Base-by-base conservation (phyloP, 106 monocot genomes). In the Acorus calamus region DNA sequence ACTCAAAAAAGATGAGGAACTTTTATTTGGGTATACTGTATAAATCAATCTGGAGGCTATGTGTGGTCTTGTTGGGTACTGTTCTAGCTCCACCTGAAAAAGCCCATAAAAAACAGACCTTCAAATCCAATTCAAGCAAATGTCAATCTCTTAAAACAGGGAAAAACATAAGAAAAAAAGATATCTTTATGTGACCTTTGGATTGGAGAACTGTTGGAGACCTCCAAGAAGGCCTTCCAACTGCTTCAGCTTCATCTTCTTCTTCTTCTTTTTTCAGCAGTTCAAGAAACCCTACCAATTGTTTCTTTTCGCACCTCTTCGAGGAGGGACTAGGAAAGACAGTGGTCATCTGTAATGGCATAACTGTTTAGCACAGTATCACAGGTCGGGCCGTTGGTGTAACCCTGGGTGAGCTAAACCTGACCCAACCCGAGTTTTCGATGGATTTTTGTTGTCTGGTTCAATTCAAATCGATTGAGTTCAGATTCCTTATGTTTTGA, bases 11-110 rank as follows among this genome's bases (percentile, higher is more conserved):
- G 28, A 28, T 28, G 28, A 28, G 28, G 28, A 28, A 28, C 28
- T 28, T 28, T 28, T 28, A 28, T 28, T 0, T 28, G 28, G 28
- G 28, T 60, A 55, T 80, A 96, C 96, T 67, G 68, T 89, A 59
- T 73, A 87, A 46, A 96, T 62, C 78, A 96, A 53, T 59, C 96
- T 80, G 10, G 96, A 96, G 3, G 90, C 90, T 12, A 96, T 87
- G 53, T 96, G 96, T 3, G 90, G 78, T 45, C 96, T 78, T 6
- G 90, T 96, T 2, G 96, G 90, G 47, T 96, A 90, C 71, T 96
- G 96, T 66, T 90, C 96, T 63, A 96, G 78, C 62, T 90, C 96
- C 48, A 87, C 76, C 96, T 96, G 73, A 52, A 6, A 59, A 3
- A 50, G 14, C 13, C 46, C 10, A 11, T 41, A 47, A 13, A 50